Base-by-base conservation (phyloP, 1,284 basidiomycete genomes). In the Cutaneotrichosporon cyanovorans region DNA sequence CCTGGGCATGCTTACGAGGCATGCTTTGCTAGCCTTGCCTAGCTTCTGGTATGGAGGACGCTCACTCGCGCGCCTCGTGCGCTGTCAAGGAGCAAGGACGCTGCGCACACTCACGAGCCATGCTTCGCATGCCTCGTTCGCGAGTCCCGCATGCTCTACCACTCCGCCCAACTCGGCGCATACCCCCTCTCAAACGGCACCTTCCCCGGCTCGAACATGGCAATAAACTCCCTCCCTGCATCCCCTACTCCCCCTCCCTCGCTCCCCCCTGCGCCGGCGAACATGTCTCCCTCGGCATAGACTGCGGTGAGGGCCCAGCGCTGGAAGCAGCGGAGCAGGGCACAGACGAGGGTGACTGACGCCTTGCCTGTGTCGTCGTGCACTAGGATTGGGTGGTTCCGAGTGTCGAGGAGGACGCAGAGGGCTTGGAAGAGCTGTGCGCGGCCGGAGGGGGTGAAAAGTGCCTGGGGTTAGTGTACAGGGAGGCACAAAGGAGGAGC, bases 291-390 rank as follows among this genome's bases (percentile, higher is more conserved):
- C 46, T 69, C 67, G 2, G 63, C 63, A 50, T 57, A 69, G 4
- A 63, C 52, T 18, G 65, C 61, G 2, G 65, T 66, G 46, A 69
- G 53, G 34, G 60, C 63, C 68, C 68, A 69, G 5, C 59, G 53
- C 40, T 69, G 62, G 36, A 68, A 58, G 22, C 62, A 51, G 18
- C 68, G 56, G 12, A 68, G 55, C 16, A 69, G 52, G 9, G 62
- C 58, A 32, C 63, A 64, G 4, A 69, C 35, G 14, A 69, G 51
- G 5, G 63, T 65, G 10, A 55, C 55, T 11, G 58, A 60, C 10
- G 61, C 62, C 47, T 69, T 69, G 32, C 68, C 68, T n/a, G 58
- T 62, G 55, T 69, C 66, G 48, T 69, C 68, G 47, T 69, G 68
- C 12, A 69, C 56, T 30, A 69, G 52, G 2, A 69, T 28, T 14